Evolutionary conservation across 1,284 basidiomycete species (phyloP).

Genomic region (Apiotrichum siamense): DNA sequence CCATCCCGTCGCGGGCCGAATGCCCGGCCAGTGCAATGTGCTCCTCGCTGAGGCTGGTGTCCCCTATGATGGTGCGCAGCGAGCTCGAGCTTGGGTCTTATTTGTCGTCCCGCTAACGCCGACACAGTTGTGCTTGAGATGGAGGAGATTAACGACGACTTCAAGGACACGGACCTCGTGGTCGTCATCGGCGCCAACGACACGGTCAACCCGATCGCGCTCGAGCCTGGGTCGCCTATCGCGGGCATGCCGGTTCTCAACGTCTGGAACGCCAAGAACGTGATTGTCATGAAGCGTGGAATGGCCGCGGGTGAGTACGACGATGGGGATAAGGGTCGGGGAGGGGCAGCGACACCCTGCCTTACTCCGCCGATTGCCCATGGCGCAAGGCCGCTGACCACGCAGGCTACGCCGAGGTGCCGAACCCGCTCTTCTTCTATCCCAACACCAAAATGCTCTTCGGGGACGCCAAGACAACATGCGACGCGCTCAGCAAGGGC

Average conservation of each 20-base stretch:
- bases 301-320: slow-evolving; percentile 54
- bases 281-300: slow-evolving; percentile 81
- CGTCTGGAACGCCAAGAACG: slow-evolving; percentile 84
- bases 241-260: slow-evolving; percentile 84
- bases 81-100: too few species aligned
- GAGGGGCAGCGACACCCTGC: too few species aligned
- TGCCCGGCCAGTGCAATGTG: slow-evolving; percentile 66
- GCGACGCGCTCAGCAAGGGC: slow-evolving; percentile 54
- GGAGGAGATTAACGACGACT: slow-evolving; percentile 88
- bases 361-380: too few species aligned
- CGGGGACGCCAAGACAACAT: slow-evolving; percentile 77
- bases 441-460: slow-evolving; percentile 80
- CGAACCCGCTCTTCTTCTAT: slow-evolving; percentile 86
- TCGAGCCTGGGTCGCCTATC: slow-evolving; percentile 76
- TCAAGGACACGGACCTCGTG: slow-evolving; percentile 72
- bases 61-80: slow-evolving; percentile 69
- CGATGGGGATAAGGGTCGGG: too few species aligned
- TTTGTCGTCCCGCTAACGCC: neutral
- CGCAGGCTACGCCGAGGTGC: slow-evolving; percentile 61
- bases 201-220: slow-evolving; percentile 78
- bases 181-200: slow-evolving; percentile 74
- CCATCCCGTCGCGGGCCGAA: slow-evolving; percentile 44
- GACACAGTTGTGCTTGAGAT: slow-evolving; percentile 71
- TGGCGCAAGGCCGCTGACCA: too few species aligned
- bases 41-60: slow-evolving; percentile 78